These are phyloP conservation scores for Ogataea methylovora DNA, from an alignment of 805 yeast species.

Conservation along the genomic window DNA sequence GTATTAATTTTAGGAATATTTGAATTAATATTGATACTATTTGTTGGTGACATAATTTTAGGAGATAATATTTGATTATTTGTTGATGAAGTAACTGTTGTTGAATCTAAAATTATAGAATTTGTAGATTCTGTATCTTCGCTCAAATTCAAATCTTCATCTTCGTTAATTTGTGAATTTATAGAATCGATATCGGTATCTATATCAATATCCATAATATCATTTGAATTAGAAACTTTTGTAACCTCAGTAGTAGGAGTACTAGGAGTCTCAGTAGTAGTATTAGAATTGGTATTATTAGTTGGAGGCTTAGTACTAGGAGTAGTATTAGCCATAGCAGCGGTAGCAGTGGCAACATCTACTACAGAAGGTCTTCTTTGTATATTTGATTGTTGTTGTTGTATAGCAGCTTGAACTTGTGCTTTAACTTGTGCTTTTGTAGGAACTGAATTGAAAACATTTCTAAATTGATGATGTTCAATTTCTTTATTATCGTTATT, in stretches of 20 bases:
- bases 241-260: not conserved
- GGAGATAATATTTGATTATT: not conserved
- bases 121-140: not conserved
- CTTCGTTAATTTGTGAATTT: not conserved
- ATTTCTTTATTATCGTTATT: too few relatives aligned
- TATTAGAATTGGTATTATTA: too few relatives aligned
- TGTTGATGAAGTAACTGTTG: not conserved
- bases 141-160: not conserved
- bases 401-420: not conserved
- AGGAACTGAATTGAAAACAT: too few relatives aligned
- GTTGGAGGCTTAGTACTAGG: not conserved
- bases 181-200: not conserved
- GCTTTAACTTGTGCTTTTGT: not conserved
- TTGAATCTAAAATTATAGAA: not conserved
- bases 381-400: not conserved
- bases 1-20: too few relatives aligned
- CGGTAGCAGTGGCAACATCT: not conserved
- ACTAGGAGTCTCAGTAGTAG: not conserved
- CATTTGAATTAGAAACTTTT: not conserved
- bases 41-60: not conserved
- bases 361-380: slow-evolving; percentile 1
- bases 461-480: too few relatives aligned
- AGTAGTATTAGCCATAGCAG: not conserved
- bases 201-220: not conserved
- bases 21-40: too few relatives aligned